These are phyloP conservation scores for Aspergillus aculeatus DNA, from an alignment of 2,329 filamentous ascomycete genomes.

Conservation along the genomic window DNA sequence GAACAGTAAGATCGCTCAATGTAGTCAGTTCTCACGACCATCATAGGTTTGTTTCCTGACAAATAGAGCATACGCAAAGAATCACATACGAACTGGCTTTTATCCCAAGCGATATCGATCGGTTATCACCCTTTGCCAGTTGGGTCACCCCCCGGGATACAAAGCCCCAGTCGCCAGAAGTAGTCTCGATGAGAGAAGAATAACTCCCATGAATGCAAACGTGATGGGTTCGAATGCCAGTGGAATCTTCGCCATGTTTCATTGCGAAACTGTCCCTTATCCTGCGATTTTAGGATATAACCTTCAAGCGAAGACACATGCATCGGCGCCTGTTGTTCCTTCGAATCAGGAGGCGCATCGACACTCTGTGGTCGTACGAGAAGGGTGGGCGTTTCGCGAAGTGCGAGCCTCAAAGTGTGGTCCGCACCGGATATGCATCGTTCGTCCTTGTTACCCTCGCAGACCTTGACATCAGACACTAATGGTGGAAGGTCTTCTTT, in stretches of 20 bases:
- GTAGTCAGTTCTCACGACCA: too few relatives aligned
- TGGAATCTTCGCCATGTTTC: constrained; percentile 4
- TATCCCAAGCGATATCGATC: not conserved
- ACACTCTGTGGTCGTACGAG: not conserved
- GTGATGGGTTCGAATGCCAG: constrained; percentile 38
- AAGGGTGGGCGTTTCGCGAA: constrained; percentile 3
- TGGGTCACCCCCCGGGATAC: constrained; percentile 69
- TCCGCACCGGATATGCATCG: constrained; percentile 67
- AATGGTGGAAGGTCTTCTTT: constrained; percentile 68
- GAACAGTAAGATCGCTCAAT: too few relatives aligned
- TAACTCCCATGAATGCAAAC: constrained; percentile 83
- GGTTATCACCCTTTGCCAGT: constrained; percentile 16
- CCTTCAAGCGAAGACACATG: not conserved
- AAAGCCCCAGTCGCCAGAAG: constrained; percentile 90
- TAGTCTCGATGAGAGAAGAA: constrained; percentile 95
- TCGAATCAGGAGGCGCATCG: not conserved
- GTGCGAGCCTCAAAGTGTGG: constrained; percentile 1
- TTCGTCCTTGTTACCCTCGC: constrained; percentile 68
- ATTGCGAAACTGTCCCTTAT: constrained; percentile 1
- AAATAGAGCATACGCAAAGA: not conserved
- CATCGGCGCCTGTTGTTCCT: not conserved
- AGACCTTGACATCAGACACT: constrained; percentile 67
- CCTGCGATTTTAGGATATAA: not conserved
- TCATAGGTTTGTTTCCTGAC: not conserved
- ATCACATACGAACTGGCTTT: not conserved